Evolutionary conservation across 306 rosid genomes (phyloP).

Genomic region (Corylus heterophylla): DNA sequence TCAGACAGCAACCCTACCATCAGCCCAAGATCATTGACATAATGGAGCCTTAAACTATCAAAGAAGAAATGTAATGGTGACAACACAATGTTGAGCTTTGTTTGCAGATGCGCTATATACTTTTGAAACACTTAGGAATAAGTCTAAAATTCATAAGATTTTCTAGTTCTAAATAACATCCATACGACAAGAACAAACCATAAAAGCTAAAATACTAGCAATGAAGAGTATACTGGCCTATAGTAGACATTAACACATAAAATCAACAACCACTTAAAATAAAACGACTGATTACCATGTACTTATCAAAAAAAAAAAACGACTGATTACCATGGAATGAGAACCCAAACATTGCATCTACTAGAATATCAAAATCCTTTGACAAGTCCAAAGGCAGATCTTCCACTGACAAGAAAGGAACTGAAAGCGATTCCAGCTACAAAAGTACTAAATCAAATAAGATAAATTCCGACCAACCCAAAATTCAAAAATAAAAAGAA

Average conservation of each 20-base stretch:
- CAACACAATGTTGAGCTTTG: background rate
- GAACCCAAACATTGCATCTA: conserved; percentile 95
- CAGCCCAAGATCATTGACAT: background rate
- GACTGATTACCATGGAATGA: conserved; percentile 78
- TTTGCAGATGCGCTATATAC: background rate
- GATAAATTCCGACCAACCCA: conserved; percentile 21
- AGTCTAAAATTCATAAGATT: background rate
- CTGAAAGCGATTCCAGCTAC: conserved; percentile 85
- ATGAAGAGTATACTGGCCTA: background rate
- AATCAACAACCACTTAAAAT: background rate
- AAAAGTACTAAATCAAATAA: conserved; percentile 35
- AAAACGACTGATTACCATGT: conserved; percentile 57
- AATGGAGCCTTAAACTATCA: background rate
- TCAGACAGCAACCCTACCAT: background rate
- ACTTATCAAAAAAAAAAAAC: background rate
- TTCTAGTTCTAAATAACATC: background rate
- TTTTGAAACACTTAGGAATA: background rate
- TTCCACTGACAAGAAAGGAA: conserved; percentile 82
- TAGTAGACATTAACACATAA: background rate
- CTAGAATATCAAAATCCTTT: conserved; percentile 65
- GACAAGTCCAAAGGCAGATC: conserved; percentile 71
- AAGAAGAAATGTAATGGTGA: background rate
- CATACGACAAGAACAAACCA: background rate
- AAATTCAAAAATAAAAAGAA: conserved; percentile 19
- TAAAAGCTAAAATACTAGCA: conserved; percentile 1